Evolutionary conservation across 108 stramenopile species (phyloP).

Genomic region (Fistulifera solaris): DNA sequence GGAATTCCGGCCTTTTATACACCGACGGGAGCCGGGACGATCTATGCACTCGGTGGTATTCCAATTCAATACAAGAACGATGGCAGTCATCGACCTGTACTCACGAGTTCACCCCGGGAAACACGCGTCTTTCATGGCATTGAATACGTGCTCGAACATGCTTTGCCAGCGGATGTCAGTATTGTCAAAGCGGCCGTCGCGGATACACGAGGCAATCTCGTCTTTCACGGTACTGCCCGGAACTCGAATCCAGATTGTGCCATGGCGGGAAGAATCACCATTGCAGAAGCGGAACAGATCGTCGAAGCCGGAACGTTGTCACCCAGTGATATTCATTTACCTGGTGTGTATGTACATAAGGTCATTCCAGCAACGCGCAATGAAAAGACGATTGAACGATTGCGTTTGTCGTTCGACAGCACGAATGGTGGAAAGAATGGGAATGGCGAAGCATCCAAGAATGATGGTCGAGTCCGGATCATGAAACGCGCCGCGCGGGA

Average conservation of each 20-base stretch:
- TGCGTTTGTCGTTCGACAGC: constrained; percentile 26
- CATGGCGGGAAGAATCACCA: constrained; percentile 74
- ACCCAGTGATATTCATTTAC: constrained; percentile 85
- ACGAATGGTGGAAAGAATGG: constrained; percentile 23
- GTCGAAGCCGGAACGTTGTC: constrained; percentile 76
- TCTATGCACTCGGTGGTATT: constrained; percentile 83
- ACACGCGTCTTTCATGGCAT: constrained; percentile 69
- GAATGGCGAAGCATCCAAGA: constrained; percentile 23
- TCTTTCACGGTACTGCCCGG: constrained; percentile 79
- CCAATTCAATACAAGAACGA: constrained; percentile 80
- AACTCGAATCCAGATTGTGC: constrained; percentile 91
- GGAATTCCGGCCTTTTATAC: constrained; percentile 90
- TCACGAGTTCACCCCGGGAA: constrained; percentile 40
- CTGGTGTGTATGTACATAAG: constrained; percentile 85
- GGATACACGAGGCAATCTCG: constrained; percentile 88
- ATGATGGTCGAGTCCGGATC: constrained; percentile 74
- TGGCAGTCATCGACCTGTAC: constrained; percentile 44
- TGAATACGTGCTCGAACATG: constrained; percentile 88
- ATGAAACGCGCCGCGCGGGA: constrained; percentile 83
- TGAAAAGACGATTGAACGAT: constrained; percentile 85
- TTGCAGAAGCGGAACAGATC: constrained; percentile 88
- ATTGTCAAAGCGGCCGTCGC: constrained; percentile 85
- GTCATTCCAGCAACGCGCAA: constrained; percentile 64
- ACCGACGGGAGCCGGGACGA: constrained; percentile 83
- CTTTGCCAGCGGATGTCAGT: constrained; percentile 65